These are phyloP conservation scores for Proliferodiscus dingleyae DNA, from an alignment of 2,329 filamentous ascomycete genomes.

Conservation along the genomic window DNA sequence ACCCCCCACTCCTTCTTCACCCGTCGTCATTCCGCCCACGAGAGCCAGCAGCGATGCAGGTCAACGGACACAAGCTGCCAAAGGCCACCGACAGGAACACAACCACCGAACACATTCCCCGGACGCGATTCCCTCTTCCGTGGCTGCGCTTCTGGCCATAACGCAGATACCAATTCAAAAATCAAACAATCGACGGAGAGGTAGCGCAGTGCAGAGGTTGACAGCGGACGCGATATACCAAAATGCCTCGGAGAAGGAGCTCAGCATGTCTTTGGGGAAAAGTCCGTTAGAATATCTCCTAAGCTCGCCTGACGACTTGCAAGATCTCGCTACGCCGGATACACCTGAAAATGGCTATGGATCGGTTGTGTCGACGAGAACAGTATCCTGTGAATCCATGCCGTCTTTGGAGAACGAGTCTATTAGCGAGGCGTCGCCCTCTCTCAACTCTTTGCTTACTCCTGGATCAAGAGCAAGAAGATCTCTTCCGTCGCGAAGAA, in stretches of 20 bases:
- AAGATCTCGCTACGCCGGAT: too few species aligned
- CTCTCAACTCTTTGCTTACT: constrained; percentile 25
- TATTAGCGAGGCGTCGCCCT: constrained; percentile 33
- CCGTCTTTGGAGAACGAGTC: constrained; percentile 53
- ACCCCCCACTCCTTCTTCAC: constrained; percentile 26
- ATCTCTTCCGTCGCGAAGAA: constrained; percentile 40
- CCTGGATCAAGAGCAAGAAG: constrained; percentile 36
- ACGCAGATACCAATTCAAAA: constrained; percentile 53
- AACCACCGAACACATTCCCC: constrained; percentile 42
- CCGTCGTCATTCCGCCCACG: constrained; percentile 27
- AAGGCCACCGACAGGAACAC: constrained; percentile 19
- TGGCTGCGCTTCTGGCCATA: constrained; percentile 56
- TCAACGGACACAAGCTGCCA: constrained; percentile 20
- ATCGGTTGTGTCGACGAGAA: constrained; percentile 49
- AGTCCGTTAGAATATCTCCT: constrained; percentile 56
- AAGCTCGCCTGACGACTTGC: constrained; percentile 54
- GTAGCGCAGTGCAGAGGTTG: constrained; percentile 34
- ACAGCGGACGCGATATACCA: constrained; percentile 53
- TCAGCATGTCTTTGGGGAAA: constrained; percentile 49
- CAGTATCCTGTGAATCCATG: constrained; percentile 56
- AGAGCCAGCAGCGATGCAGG: constrained; percentile 20
- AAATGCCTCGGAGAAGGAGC: constrained; percentile 47
- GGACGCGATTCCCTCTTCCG: constrained; percentile 52
- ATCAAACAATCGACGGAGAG: constrained; percentile 19
- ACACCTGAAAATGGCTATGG: constrained; percentile 47